These are phyloP conservation scores for Eimeria falciformis DNA, from an alignment of 169 alveolate genomes.

Conservation along the genomic window DNA sequence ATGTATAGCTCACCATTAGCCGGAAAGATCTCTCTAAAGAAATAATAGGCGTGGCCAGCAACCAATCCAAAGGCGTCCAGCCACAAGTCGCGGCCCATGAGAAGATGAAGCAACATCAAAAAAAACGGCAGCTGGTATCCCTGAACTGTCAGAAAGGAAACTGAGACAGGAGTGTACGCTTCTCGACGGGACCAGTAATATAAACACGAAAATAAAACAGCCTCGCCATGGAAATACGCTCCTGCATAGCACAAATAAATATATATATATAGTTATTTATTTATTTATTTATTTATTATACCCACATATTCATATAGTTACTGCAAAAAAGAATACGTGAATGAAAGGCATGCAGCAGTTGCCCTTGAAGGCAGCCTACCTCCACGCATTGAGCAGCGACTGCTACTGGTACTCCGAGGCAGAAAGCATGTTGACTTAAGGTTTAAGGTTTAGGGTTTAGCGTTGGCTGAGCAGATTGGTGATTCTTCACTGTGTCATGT, in stretches of 20 bases:
- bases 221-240: constrained; percentile 72
- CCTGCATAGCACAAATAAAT: constrained; percentile 26
- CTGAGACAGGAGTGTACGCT: constrained; percentile 75
- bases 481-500: no score
- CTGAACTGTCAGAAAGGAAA: constrained; percentile 76
- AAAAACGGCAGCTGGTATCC: constrained; percentile 82
- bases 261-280: no score
- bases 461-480: no score
- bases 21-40: constrained; percentile 77
- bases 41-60: constrained; percentile 78
- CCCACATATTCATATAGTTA: no score
- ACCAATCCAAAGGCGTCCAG: constrained; percentile 72
- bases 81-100: constrained; percentile 79
- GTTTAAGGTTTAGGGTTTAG: no score
- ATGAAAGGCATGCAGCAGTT: no score
- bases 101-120: constrained; percentile 74
- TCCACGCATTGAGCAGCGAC: no score
- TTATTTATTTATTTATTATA: no score
- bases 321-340: no score
- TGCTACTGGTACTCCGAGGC: no score
- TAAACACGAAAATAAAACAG: constrained; percentile 76
- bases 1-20: constrained; percentile 51
- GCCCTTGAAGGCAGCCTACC: no score
- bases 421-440: no score
- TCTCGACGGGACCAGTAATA: constrained; percentile 83